A percentile compares a stretch with the other conserved stretches of the same genome.
phyloP scores from a whole-genome alignment of 805 yeast genomes.

The Lipomyces sp. region DNA sequence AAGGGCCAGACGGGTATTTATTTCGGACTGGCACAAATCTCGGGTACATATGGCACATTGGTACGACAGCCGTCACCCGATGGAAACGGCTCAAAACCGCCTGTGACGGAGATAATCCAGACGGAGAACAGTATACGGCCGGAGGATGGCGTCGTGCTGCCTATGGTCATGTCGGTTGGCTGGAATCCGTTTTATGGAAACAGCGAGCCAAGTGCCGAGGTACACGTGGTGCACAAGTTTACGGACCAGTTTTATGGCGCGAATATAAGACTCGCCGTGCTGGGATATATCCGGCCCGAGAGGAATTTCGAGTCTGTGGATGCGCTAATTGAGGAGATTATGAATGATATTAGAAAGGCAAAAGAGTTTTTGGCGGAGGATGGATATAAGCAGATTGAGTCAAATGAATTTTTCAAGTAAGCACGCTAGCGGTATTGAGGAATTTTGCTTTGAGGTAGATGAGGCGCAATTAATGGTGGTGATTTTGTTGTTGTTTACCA shows the following conservation, averaged over 20 bases:
- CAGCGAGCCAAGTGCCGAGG: slow-evolving; percentile 75
- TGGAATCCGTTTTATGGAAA: slow-evolving; percentile 93
- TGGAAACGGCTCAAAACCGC: slow-evolving; percentile 16
- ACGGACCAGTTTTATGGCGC: slow-evolving; percentile 79
- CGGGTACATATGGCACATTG: slow-evolving; percentile 34
- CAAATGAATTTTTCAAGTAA: slow-evolving; percentile 21
- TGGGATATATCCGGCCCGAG: slow-evolving; percentile 93
- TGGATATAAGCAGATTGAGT: slow-evolving; percentile 16
- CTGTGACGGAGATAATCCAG: slow-evolving; percentile 60
- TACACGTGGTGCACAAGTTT: slow-evolving; percentile 83
- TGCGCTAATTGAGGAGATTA: slow-evolving; percentile 82
- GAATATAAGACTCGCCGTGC: slow-evolving; percentile 62
- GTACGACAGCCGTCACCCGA: slow-evolving; percentile 12
- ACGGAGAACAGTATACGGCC: slow-evolving; percentile 55
- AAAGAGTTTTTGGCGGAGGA: slow-evolving; percentile 40
- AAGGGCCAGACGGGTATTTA: slow-evolving; percentile 77
- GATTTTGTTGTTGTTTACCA: not conserved
- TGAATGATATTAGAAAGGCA: slow-evolving; percentile 77
- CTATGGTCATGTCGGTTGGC: slow-evolving; percentile 95
- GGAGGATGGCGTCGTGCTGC: slow-evolving; percentile 53
- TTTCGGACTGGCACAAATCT: slow-evolving; percentile 71
- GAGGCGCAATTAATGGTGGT: not conserved
- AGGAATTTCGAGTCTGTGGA: slow-evolving; percentile 79
- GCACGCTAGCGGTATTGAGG: not conserved
- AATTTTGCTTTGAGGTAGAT: not conserved